Percentiles rank a stretch among this genome's conserved stretches.
These are phyloP conservation scores for Thielaviopsis euricoi DNA, from an alignment of 2,329 filamentous ascomycete species.

Conservation along the genomic window DNA sequence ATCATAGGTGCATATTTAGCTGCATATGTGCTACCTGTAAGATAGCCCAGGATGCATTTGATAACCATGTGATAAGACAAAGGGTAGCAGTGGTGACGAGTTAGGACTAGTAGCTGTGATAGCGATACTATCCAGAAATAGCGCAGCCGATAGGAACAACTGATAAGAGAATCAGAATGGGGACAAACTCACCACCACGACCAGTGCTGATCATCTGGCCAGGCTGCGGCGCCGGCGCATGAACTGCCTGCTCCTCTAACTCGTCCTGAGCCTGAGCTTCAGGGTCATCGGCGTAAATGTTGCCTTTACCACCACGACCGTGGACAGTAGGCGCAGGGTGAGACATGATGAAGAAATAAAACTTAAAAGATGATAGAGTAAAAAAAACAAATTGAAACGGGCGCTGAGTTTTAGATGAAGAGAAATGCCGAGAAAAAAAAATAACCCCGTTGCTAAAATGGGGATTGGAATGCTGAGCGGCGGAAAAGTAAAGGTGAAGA, in stretches of 20 bases:
- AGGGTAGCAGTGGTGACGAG: too few relatives aligned
- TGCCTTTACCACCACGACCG: constrained; percentile 44
- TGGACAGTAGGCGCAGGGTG: constrained; percentile 34
- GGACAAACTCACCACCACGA: constrained; percentile 32
- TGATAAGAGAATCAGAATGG: background rate
- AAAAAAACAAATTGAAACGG: background rate
- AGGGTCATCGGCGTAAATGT: constrained; percentile 41
- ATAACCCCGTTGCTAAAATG: background rate
- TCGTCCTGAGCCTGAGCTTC: constrained; percentile 24
- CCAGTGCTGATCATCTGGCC: constrained; percentile 43
- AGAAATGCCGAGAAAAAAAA: background rate
- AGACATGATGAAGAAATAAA: constrained; percentile 17
- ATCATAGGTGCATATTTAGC: too few relatives aligned
- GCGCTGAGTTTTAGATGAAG: background rate
- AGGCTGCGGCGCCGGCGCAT: constrained; percentile 36
- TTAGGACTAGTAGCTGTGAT: too few relatives aligned
- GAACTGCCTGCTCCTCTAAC: constrained; percentile 41
- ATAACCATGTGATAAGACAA: too few relatives aligned
- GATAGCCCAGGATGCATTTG: too few relatives aligned
- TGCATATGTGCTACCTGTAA: too few relatives aligned
- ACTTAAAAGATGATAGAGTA: background rate
- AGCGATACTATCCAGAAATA: too few relatives aligned
- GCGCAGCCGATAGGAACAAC: too few relatives aligned
- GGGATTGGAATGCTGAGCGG: too few relatives aligned
- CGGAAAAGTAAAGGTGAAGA: background rate